phyloP scores from a whole-genome alignment of 2,329 filamentous ascomycete species.

The Septoria petroselini region DNA sequence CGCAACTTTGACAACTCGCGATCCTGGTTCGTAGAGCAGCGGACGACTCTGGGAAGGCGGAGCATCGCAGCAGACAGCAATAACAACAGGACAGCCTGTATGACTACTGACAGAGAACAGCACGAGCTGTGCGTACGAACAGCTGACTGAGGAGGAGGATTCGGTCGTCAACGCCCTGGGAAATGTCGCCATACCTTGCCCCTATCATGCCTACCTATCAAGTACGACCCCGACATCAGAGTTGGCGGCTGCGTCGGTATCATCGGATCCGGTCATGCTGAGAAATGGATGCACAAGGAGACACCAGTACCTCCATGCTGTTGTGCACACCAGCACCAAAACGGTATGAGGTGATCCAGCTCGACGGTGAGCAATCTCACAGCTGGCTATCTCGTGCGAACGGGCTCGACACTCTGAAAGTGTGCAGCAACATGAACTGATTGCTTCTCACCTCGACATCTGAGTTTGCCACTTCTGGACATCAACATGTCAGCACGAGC shows the following conservation, averaged over 20 bases:
- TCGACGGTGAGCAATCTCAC: constrained; percentile 13
- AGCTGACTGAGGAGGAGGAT: not conserved
- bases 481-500: constrained; percentile 5
- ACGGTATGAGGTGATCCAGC: constrained; percentile 15
- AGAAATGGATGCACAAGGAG: too few species aligned
- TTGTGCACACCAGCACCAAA: not conserved
- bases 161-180: constrained; percentile 2
- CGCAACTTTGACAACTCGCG: too few species aligned
- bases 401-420: not conserved
- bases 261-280: not conserved
- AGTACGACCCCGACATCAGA: not conserved
- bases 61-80: too few species aligned
- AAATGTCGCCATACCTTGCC: constrained; percentile 7
- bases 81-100: too few species aligned
- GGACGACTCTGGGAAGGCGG: too few species aligned
- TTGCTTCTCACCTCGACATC: not conserved
- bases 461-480: not conserved
- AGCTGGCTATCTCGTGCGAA: constrained; percentile 5
- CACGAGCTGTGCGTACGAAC: not conserved
- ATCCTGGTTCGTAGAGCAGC: too few species aligned
- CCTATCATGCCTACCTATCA: not conserved
- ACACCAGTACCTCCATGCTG: too few species aligned
- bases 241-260: constrained; percentile 1
- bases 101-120: not conserved
- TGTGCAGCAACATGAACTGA: constrained; percentile 9